Percentiles rank a stretch among this genome's conserved stretches.
Evolutionary conservation across 768 basidiomycete genomes (phyloP).

Genomic region (Agrocybe pediades): DNA sequence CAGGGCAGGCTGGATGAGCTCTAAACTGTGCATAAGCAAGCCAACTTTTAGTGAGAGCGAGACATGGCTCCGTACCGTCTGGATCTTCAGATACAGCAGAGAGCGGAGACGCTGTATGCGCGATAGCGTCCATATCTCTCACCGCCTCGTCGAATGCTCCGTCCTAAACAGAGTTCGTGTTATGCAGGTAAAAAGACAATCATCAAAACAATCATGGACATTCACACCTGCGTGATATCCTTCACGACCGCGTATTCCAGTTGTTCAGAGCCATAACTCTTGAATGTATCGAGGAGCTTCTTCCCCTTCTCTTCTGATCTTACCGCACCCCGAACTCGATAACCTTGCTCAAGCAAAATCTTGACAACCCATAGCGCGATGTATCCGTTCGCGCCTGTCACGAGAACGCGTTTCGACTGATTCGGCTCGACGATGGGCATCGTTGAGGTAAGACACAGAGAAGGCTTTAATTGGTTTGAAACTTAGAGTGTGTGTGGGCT

Average conservation of each 20-base stretch:
- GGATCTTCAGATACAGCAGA: conserved; percentile 43
- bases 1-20: conserved; percentile 69
- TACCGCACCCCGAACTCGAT: conserved; percentile 65
- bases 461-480: too few relatives aligned
- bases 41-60: not conserved
- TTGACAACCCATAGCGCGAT: conserved; percentile 61
- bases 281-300: conserved; percentile 55
- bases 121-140: conserved; percentile 70
- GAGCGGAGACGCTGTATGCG: conserved; percentile 69
- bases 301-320: conserved; percentile 60
- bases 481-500: too few relatives aligned
- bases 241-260: conserved; percentile 71
- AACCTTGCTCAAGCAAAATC: conserved; percentile 62
- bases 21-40: conserved; percentile 26
- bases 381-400: conserved; percentile 63
- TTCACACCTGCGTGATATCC: conserved; percentile 54
- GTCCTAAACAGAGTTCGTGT: conserved; percentile 35
- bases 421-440: not conserved
- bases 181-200: conserved; percentile 63
- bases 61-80: conserved; percentile 19
- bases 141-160: conserved; percentile 80
- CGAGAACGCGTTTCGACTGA: conserved; percentile 35
- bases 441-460: not conserved
- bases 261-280: conserved; percentile 52
- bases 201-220: conserved; percentile 26